These are phyloP conservation scores for Maudiozyma humilis DNA, from an alignment of 1,139 yeast species.

Conservation along the genomic window DNA sequence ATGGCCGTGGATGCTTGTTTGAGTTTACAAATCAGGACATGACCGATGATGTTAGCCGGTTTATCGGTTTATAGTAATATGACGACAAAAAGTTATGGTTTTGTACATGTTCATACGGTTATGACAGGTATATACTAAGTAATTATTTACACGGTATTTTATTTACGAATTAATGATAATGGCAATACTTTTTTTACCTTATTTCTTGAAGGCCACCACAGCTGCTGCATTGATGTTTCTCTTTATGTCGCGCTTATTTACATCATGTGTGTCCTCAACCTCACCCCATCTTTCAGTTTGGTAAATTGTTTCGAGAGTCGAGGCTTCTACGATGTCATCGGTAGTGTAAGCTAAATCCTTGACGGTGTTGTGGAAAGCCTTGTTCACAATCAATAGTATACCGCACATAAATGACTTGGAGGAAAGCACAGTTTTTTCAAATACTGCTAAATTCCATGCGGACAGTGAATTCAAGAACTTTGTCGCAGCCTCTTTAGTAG, in stretches of 20 bases:
- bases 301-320: conserved; percentile 70
- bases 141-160: conserved; percentile 3
- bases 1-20: conserved; percentile 14
- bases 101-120: no score
- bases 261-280: conserved; percentile 97
- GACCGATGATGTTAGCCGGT: conserved; percentile 18
- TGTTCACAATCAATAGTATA: conserved; percentile 30
- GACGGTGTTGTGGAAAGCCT: conserved; percentile 21
- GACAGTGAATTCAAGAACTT: conserved; percentile 59
- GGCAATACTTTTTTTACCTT: background rate
- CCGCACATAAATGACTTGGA: conserved; percentile 85
- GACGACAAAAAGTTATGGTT: background rate
- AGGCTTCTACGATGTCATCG: conserved; percentile 69
- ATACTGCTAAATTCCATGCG: conserved; percentile 72
- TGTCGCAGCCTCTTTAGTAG: conserved; percentile 53
- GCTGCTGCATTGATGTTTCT: conserved; percentile 79
- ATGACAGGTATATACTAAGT: background rate
- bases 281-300: conserved; percentile 96
- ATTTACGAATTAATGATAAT: background rate
- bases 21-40: conserved; percentile 19
- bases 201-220: conserved; percentile 40
- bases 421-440: conserved; percentile 79
- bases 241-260: conserved; percentile 79
- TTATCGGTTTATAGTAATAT: background rate
- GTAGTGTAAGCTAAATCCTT: conserved; percentile 33